Evolutionary conservation across 371 early-diverging fungal species (phyloP), one percentile per base, ranked within the genome.

Genomic region (Paraphysoderma sedebokerense): DNA sequence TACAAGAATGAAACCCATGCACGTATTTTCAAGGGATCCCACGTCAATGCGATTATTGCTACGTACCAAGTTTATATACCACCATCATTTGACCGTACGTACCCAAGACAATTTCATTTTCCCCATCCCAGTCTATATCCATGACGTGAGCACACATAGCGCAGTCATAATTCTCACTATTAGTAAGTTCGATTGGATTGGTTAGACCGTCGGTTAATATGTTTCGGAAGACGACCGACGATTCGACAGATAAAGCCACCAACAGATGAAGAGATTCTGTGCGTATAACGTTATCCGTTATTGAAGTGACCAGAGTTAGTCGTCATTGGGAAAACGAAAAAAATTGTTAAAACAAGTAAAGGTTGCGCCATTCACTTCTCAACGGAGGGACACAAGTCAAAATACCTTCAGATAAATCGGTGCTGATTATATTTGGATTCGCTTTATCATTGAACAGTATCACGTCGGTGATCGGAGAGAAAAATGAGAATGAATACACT

Each of bases 51-150:
- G 46, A 22, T 19, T 35, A 46, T 13, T 35, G 20, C 9, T 47
- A 41, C 6, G 49, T 54, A 58, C 76, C 60, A 52, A 68, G 63
- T 51, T 82, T 82, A 55, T 80, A 82, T 26, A 83, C 75, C 52
- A 83, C 51, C 19, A 82, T 66, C 39, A 78, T 72, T 15, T 79
- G 72, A 0, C 82, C 75, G 54, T 81, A 80, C 0, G 81, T 83
- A 1, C 81, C 84, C 23, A 80, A 68, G 29, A 83, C 41, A 13
- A 83, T 60, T 52, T 83, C 84, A 32, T 67, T 65, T 33, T 62
- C 61, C 2, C 82, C 84, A 58, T 79, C 76, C 70, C 73, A 80
- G 45, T 82, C 79, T 11, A 82, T 70, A 47, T 83, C 84, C 66
- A 76, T 73, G 17, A 72, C 75, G 61, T 79, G 77, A 1, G 78